These are phyloP conservation scores for Populus ilicifolia DNA, from an alignment of 345 rosid species.

Conservation along the genomic window DNA sequence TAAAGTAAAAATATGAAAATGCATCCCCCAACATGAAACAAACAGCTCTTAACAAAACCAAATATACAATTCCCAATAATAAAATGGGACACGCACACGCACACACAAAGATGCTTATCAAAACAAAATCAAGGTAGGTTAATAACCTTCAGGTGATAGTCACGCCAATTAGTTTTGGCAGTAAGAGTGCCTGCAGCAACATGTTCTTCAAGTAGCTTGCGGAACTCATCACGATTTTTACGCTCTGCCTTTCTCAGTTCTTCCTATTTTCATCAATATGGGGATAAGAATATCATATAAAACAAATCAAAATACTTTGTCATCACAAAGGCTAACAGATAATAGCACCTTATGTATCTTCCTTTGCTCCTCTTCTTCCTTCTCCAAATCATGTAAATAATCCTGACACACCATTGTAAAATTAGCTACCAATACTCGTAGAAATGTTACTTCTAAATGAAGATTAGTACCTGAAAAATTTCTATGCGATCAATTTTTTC, in stretches of 20 bases:
- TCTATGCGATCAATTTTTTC: slow-evolving; percentile 86
- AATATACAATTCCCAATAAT: slow-evolving; percentile 1
- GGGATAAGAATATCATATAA: slow-evolving; percentile 5
- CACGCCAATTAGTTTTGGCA: slow-evolving; percentile 84
- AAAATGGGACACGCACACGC: background rate
- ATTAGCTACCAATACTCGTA: slow-evolving; percentile 21
- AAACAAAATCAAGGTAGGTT: slow-evolving; percentile 2
- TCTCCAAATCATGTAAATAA: slow-evolving; percentile 69
- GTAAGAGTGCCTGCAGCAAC: slow-evolving; percentile 65
- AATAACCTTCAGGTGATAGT: slow-evolving; percentile 65
- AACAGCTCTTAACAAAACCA: slow-evolving; percentile 1
- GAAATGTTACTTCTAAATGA: background rate
- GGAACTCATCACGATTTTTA: slow-evolving; percentile 94
- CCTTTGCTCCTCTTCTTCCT: slow-evolving; percentile 91
- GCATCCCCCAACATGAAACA: slow-evolving; percentile 9
- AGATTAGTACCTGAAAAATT: slow-evolving; percentile 70
- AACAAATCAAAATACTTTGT: background rate
- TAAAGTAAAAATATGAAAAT: slow-evolving; percentile 1
- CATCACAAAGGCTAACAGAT: slow-evolving; percentile 2
- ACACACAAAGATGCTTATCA: background rate
- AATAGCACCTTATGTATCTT: slow-evolving; percentile 76
- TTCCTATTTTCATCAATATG: slow-evolving; percentile 52
- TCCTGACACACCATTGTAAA: slow-evolving; percentile 49
- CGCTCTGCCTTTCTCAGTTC: slow-evolving; percentile 83
- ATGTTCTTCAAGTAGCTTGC: slow-evolving; percentile 80